A percentile compares a stretch with the other conserved stretches of the same genome.
These are phyloP conservation scores for Atkinsonella hypoxylon DNA, from an alignment of 2,329 filamentous ascomycete species.

Conservation along the genomic window DNA sequence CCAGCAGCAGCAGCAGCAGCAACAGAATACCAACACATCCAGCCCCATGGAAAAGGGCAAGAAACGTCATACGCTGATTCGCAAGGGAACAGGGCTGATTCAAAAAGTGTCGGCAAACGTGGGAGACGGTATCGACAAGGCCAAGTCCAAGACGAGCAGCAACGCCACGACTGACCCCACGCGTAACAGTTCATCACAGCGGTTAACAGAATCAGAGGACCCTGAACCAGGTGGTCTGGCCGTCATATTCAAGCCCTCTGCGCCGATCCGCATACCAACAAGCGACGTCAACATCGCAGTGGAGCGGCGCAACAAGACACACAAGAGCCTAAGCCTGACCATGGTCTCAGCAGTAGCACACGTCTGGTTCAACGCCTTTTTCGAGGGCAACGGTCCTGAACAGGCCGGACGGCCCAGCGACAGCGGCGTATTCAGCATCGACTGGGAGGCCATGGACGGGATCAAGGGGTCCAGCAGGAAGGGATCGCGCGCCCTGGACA, in stretches of 20 bases:
- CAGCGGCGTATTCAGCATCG: conserved; percentile 49
- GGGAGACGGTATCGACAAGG: conserved; percentile 11
- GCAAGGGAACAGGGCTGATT: conserved; percentile 22
- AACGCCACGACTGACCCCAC: conserved; percentile 9
- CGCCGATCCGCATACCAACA: conserved; percentile 58
- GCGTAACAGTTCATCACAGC: background rate
- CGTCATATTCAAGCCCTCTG: conserved; percentile 64
- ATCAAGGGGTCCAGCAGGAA: conserved; percentile 83
- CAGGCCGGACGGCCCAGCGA: conserved; percentile 51
- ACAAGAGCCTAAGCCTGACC: conserved; percentile 65
- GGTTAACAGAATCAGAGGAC: conserved; percentile 11
- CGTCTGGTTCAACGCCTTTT: conserved; percentile 94
- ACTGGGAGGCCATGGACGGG: conserved; percentile 69
- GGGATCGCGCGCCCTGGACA: conserved; percentile 71
- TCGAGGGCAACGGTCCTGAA: conserved; percentile 71
- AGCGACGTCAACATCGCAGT: conserved; percentile 87
- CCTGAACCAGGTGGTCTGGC: conserved; percentile 52
- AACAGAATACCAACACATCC: background rate
- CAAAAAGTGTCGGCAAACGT: conserved; percentile 17
- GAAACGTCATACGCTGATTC: conserved; percentile 14
- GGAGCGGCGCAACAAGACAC: conserved; percentile 71
- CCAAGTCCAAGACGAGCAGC: conserved; percentile 11
- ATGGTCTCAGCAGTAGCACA: conserved; percentile 91
- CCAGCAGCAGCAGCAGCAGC: too few species aligned
- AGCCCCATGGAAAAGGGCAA: conserved; percentile 2